Percentiles rank a stretch among this genome's conserved stretches.
These are phyloP conservation scores for Pseudogymnoascus destructans DNA, from an alignment of 2,329 filamentous ascomycete genomes.

Conservation along the genomic window DNA sequence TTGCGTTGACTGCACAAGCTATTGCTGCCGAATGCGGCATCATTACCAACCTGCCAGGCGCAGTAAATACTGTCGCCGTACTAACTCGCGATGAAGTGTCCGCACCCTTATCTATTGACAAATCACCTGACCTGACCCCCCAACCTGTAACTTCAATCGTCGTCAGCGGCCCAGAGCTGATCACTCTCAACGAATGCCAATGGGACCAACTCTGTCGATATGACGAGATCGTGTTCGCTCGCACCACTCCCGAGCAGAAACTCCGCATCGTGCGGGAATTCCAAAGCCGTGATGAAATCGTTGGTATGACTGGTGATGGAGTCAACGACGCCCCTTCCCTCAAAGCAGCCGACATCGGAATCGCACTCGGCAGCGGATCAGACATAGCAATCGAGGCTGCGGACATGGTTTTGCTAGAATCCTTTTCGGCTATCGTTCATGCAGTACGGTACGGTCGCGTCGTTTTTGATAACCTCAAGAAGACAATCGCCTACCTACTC, in stretches of 20 bases:
- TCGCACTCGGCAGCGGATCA: conserved; percentile 41
- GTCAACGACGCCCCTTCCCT: conserved; percentile 39
- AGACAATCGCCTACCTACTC: conserved; percentile 49
- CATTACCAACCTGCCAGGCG: conserved; percentile 37
- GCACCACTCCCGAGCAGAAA: conserved; percentile 68
- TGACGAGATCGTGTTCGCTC: conserved; percentile 61
- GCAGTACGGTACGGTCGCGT: conserved; percentile 59
- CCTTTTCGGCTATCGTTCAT: conserved; percentile 55
- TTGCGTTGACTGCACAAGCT: conserved; percentile 58
- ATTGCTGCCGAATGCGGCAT: conserved; percentile 64
- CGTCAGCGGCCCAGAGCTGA: conserved; percentile 52
- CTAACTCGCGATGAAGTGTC: conserved; percentile 18
- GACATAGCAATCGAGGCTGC: conserved; percentile 47
- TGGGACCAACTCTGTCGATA: conserved; percentile 55
- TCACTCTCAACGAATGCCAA: conserved; percentile 50
- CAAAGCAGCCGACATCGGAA: conserved; percentile 43
- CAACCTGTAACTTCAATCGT: conserved; percentile 38
- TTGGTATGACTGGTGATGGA: conserved; percentile 37
- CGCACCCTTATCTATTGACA: conserved; percentile 12
- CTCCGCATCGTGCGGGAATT: conserved; percentile 67
- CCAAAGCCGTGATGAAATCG: conserved; percentile 44
- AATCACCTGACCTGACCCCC: background rate
- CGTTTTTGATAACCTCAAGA: conserved; percentile 69
- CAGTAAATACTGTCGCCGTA: conserved; percentile 40
- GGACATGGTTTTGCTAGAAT: conserved; percentile 49